These are phyloP conservation scores for Catharanthus roseus DNA, from an alignment of 257 asterid species.

Conservation along the genomic window DNA sequence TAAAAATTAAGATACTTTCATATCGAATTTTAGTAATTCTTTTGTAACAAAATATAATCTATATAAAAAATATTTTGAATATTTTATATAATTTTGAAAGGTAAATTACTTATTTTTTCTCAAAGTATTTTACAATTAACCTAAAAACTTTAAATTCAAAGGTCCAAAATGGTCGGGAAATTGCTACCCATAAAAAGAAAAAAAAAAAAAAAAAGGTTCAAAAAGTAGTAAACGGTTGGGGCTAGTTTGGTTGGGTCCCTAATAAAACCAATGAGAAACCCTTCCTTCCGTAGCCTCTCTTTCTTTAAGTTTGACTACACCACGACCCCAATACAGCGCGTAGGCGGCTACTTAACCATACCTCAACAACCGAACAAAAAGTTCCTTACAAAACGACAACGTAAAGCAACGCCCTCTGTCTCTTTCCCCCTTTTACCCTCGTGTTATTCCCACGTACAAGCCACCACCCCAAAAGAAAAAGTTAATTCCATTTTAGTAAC, in stretches of 20 bases:
- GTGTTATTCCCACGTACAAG: constrained; percentile 9
- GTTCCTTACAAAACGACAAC: constrained; percentile 2
- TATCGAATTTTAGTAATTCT: too few relatives aligned
- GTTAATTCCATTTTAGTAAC: too few relatives aligned
- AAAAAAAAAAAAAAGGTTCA: too few relatives aligned
- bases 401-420: background rate
- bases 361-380: constrained; percentile 1
- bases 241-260: background rate
- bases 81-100: too few relatives aligned
- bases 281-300: background rate
- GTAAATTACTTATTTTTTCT: too few relatives aligned
- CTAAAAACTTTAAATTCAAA: too few relatives aligned
- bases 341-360: background rate
- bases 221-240: background rate
- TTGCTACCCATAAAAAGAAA: too few relatives aligned
- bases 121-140: too few relatives aligned
- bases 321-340: background rate
- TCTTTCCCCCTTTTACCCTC: background rate
- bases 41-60: too few relatives aligned
- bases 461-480: background rate
- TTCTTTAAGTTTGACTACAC: background rate
- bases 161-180: too few relatives aligned
- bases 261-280: background rate
- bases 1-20: too few relatives aligned
- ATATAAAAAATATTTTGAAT: too few relatives aligned